A percentile compares a stretch with the other conserved stretches of the same genome.
Evolutionary conservation across 208 protist genomes (phyloP).

Genomic region (Giardia duodenalis): DNA sequence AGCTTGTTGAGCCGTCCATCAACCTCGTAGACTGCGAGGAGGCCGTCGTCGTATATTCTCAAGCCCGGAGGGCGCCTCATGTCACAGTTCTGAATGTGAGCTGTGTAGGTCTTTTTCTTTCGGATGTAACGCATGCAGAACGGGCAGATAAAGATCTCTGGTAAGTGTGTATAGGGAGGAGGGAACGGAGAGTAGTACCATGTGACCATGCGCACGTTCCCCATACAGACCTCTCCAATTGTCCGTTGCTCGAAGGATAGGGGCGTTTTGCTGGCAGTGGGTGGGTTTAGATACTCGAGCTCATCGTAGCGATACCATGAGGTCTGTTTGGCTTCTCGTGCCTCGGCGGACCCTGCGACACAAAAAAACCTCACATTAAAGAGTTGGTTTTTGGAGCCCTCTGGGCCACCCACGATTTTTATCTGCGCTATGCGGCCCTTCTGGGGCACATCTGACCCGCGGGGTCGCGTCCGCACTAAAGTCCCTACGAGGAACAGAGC

Average conservation of each 20-base stretch:
- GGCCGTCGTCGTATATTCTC: conserved; percentile 34
- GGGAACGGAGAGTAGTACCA: conserved; percentile 30
- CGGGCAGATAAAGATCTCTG: not conserved
- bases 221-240: not conserved
- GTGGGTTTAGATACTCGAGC: no score
- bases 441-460: no score
- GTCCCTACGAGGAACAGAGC: no score
- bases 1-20: conserved; percentile 28
- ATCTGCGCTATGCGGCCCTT: no score
- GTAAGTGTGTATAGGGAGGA: not conserved
- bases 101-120: not conserved
- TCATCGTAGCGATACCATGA: no score
- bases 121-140: not conserved
- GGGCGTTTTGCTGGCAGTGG: not conserved
- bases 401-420: no score
- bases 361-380: no score
- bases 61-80: conserved; percentile 14
- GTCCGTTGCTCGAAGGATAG: not conserved
- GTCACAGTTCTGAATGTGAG: not conserved
- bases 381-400: no score
- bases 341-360: no score
- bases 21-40: conserved; percentile 37
- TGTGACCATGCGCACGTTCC: not conserved
- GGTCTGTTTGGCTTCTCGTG: no score
- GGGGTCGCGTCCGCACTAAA: no score